phyloP scores from a whole-genome alignment of 2,329 filamentous ascomycete species.

The Venturia oleaginea region DNA sequence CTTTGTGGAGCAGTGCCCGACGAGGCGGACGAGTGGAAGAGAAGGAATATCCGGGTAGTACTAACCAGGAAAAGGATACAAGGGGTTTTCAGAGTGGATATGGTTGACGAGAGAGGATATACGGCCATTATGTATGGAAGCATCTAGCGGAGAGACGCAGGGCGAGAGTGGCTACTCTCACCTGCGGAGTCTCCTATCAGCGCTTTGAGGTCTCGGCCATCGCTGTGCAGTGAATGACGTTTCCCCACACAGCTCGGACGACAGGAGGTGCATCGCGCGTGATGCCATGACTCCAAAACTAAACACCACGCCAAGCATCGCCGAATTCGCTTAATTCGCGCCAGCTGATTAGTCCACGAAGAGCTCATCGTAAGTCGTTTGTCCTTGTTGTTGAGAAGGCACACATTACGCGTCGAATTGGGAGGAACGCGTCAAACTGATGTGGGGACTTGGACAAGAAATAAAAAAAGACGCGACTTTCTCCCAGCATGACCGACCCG shows the following conservation, averaged over 20 bases:
- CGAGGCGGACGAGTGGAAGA: constrained; percentile 14
- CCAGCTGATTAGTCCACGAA: not conserved
- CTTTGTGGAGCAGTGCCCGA: not conserved
- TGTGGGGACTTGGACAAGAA: no score
- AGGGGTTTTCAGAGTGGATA: not conserved
- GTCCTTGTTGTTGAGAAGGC: not conserved
- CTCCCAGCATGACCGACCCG: constrained; percentile 2
- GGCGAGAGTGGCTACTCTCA: not conserved
- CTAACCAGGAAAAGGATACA: not conserved
- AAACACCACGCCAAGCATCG: constrained; percentile 5
- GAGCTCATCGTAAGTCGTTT: not conserved
- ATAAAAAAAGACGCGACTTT: no score
- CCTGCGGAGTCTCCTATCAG: not conserved
- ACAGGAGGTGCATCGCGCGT: not conserved
- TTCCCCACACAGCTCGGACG: not conserved
- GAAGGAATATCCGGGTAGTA: constrained; percentile 1
- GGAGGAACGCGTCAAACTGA: not conserved
- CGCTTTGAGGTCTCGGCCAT: not conserved
- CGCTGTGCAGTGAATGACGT: not conserved
- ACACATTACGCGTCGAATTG: not conserved
- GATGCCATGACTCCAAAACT: not conserved
- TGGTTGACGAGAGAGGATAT: not conserved
- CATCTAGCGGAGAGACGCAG: not conserved
- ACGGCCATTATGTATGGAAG: not conserved
- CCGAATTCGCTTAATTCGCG: not conserved